Evolutionary conservation across 2,329 filamentous ascomycete species (phyloP).

Genomic region (Juglanconis juglandina): DNA sequence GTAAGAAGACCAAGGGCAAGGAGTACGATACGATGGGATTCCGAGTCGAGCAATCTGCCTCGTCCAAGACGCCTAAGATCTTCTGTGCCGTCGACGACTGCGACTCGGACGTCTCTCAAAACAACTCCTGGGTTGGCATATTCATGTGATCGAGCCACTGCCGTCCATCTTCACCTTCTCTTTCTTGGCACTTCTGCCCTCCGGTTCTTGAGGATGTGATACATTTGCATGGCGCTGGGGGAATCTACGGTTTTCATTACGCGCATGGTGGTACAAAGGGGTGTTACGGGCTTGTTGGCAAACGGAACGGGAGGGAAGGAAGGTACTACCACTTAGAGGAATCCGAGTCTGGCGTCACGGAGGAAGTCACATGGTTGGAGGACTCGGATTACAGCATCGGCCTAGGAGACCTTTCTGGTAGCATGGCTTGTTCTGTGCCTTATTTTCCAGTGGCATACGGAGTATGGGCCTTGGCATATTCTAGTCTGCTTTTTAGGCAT

Average conservation of each 20-base stretch:
- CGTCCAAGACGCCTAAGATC: constrained; percentile 34
- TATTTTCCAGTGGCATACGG: neutral
- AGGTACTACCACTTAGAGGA: no score
- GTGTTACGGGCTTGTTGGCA: neutral
- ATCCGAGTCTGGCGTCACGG: no score
- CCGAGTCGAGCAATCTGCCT: constrained; percentile 24
- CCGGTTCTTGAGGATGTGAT: neutral
- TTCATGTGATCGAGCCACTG: constrained; percentile 40
- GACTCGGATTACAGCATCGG: neutral
- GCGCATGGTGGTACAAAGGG: neutral
- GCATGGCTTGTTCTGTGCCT: neutral
- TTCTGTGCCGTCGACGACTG: constrained; percentile 58
- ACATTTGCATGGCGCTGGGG: constrained; percentile 36
- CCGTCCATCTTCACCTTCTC: neutral
- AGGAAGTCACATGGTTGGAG: neutral
- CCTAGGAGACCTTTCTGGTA: neutral
- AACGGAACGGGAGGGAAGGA: neutral
- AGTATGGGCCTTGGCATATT: neutral
- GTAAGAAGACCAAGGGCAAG: constrained; percentile 38
- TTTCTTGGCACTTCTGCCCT: constrained; percentile 29
- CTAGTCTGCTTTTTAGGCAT: neutral
- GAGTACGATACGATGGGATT: constrained; percentile 32
- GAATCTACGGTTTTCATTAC: neutral
- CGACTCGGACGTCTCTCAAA: constrained; percentile 48
- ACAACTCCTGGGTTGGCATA: constrained; percentile 60